Evolutionary conservation across 2,329 filamentous ascomycete species (phyloP).

Genomic region (Xylogone sp.): DNA sequence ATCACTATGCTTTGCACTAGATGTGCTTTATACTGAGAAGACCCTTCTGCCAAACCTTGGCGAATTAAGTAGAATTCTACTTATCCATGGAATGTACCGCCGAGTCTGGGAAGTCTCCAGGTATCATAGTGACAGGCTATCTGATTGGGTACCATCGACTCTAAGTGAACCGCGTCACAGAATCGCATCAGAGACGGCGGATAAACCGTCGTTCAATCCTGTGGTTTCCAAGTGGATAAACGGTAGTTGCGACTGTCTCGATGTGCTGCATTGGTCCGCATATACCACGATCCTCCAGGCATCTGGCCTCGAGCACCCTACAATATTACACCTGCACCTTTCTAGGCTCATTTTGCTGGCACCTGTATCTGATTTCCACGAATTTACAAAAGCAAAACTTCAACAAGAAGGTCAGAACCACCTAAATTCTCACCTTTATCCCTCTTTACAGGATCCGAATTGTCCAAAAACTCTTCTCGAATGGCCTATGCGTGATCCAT

Average conservation of each 20-base stretch:
- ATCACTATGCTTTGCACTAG: constrained; percentile 17
- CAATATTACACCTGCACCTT: constrained; percentile 51
- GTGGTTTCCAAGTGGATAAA: constrained; percentile 36
- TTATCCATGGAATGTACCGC: constrained; percentile 44
- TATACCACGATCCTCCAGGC: constrained; percentile 46
- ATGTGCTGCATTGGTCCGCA: constrained; percentile 55
- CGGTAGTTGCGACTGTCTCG: constrained; percentile 42
- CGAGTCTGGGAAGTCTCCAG: constrained; percentile 39
- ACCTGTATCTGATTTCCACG: constrained; percentile 5
- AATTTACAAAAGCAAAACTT: constrained; percentile 4
- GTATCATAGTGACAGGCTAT: constrained; percentile 11
- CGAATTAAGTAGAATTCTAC: constrained; percentile 41
- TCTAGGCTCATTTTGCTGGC: constrained; percentile 47
- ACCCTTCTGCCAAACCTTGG: constrained; percentile 35
- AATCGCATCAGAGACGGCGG: constrained; percentile 1
- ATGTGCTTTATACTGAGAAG: constrained; percentile 44
- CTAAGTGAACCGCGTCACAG: constrained; percentile 3
- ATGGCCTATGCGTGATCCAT: constrained; percentile 28
- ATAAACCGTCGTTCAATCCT: constrained; percentile 17
- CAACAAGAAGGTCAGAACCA: constrained; percentile 40
- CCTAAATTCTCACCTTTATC: constrained; percentile 29
- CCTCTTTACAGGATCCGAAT: constrained; percentile 22
- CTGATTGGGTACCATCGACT: constrained; percentile 15
- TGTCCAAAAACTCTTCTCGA: constrained; percentile 18
- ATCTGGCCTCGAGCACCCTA: constrained; percentile 49